Percentiles rank a stretch among this genome's conserved stretches.
Conservation (phyloP, 2,329 filamentous ascomycete genomes). For the Blumeriella jaapii region DNA sequence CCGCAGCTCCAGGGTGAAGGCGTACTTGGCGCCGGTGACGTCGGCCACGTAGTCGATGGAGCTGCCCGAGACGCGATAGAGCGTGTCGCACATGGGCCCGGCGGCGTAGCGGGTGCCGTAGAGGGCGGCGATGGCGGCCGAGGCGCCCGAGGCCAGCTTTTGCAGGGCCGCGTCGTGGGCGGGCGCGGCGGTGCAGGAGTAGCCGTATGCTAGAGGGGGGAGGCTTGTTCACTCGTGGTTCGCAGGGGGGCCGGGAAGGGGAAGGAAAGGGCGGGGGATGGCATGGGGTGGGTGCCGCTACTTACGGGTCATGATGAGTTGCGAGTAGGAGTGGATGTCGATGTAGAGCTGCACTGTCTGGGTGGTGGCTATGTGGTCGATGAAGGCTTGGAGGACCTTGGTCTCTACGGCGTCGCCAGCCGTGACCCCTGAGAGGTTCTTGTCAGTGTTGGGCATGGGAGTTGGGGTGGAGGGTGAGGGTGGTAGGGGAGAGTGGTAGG, state of each 20-base stretch:
- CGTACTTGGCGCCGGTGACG: slow-evolving; percentile 25
- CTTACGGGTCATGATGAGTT: slow-evolving; percentile 43
- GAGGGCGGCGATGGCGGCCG: slow-evolving; percentile 42
- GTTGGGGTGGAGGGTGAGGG: no score
- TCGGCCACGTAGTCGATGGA: slow-evolving; percentile 35
- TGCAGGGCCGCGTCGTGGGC: slow-evolving; percentile 38
- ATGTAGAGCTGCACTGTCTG: slow-evolving; percentile 49
- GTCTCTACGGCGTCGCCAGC: slow-evolving; percentile 41
- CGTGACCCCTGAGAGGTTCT: slow-evolving; percentile 25
- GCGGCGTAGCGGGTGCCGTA: slow-evolving; percentile 33
- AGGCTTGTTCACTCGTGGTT: no score
- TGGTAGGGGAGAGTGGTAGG: no score
- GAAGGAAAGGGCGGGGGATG: no score
- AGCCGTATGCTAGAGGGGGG: slow-evolving; percentile 38
- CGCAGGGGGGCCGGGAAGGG: no score
- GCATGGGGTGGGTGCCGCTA: no score
- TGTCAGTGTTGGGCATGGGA: no score
- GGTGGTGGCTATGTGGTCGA: slow-evolving; percentile 31
- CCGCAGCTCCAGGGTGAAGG: slow-evolving; percentile 37
- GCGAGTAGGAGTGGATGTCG: slow-evolving; percentile 54
- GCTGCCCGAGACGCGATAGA: slow-evolving; percentile 43
- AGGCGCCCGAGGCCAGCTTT: slow-evolving; percentile 36
- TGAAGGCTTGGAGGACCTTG: slow-evolving; percentile 36
- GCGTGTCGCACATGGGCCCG: slow-evolving; percentile 45
- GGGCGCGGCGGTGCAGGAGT: slow-evolving; percentile 39